Evolutionary conservation across 2,329 filamentous ascomycete genomes (phyloP).

Genomic region (Pezicula carpinea): DNA sequence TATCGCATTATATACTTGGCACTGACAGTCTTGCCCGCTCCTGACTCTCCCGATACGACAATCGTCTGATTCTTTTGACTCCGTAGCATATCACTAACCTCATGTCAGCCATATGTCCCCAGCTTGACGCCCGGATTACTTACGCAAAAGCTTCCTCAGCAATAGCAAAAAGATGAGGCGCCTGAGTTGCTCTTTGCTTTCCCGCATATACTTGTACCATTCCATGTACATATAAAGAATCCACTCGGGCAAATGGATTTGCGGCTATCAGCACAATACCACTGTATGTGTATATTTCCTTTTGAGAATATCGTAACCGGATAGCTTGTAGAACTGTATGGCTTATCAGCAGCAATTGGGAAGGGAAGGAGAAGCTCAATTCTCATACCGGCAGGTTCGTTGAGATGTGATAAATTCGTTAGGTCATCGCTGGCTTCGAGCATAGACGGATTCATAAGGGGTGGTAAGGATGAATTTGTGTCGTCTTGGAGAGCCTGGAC

Average conservation of each 20-base stretch:
- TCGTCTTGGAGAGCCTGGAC: conserved; percentile 70
- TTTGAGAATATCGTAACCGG: conserved; percentile 92
- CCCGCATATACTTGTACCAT: conserved; percentile 99
- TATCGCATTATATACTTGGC: conserved; percentile 99
- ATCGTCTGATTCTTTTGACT: conserved; percentile 96
- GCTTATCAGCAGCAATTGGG: conserved; percentile 13
- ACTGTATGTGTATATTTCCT: conserved; percentile 99
- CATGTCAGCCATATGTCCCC: conserved; percentile 32
- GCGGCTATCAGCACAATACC: conserved; percentile 98
- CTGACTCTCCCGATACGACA: conserved; percentile 98
- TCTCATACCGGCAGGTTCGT: conserved; percentile 86
- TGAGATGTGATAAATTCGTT: conserved; percentile 94
- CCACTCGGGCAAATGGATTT: conserved; percentile 94
- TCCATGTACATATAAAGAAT: conserved; percentile 95
- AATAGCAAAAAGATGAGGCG: conserved; percentile 96
- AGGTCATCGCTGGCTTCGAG: conserved; percentile 98
- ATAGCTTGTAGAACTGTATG: conserved; percentile 87
- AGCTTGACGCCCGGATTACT: conserved; percentile 29
- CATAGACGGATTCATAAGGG: conserved; percentile 96
- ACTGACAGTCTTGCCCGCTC: conserved; percentile 97
- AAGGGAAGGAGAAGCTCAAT: conserved; percentile 2
- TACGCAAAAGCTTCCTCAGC: conserved; percentile 98
- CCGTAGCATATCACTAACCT: conserved; percentile 82
- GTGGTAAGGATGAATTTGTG: conserved; percentile 75
- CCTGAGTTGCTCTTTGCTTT: conserved; percentile 92